Evolutionary conservation across 768 basidiomycete species (phyloP).

Genomic region (Pleurotus tuber-regium): DNA sequence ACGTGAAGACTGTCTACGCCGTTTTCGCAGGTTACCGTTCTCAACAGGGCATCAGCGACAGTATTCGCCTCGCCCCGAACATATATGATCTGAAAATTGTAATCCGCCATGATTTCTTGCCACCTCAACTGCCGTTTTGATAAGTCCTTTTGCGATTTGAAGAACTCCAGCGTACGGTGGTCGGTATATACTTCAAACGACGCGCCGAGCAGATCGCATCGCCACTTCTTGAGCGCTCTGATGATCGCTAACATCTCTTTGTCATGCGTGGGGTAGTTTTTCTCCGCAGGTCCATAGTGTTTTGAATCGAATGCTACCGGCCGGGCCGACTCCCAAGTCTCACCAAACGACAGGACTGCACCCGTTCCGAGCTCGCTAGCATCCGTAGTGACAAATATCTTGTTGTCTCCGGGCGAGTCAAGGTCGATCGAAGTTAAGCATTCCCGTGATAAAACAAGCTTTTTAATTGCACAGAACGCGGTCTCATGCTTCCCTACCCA

Average conservation of each 20-base stretch:
- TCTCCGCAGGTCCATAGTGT: constrained; percentile 18
- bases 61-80: constrained; percentile 13
- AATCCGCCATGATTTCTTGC: constrained; percentile 35
- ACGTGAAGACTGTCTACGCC: too few relatives aligned
- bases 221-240: neutral
- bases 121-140: constrained; percentile 35
- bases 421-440: neutral
- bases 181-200: too few relatives aligned
- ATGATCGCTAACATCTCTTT: constrained; percentile 22
- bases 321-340: constrained; percentile 22
- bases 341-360: constrained; percentile 22
- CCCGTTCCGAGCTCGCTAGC: constrained; percentile 23
- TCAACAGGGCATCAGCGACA: neutral
- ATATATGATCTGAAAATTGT: constrained; percentile 26
- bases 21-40: neutral
- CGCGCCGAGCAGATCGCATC: too few relatives aligned
- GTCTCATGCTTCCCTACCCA: constrained; percentile 16
- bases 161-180: neutral
- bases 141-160: constrained; percentile 17
- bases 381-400: constrained; percentile 27
- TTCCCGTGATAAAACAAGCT: constrained; percentile 16
- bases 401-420: constrained; percentile 13
- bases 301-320: constrained; percentile 25
- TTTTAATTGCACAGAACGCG: constrained; percentile 24
- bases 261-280: constrained; percentile 30